Conservation (phyloP, 345 rosid genomes). For the Syzygium grande region DNA sequence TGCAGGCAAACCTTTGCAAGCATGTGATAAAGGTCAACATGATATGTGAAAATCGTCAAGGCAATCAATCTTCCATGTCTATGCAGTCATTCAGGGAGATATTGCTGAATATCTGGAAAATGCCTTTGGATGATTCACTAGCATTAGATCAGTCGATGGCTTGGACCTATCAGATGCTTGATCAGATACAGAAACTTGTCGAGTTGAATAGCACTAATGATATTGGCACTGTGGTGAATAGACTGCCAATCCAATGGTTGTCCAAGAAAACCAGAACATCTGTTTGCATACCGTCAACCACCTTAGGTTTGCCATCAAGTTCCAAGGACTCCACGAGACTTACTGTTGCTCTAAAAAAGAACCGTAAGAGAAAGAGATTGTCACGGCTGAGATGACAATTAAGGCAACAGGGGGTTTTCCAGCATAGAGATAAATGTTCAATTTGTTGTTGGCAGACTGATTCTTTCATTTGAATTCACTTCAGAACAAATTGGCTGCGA, state of each 20-base stretch:
- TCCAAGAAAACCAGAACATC: slow-evolving; percentile 73
- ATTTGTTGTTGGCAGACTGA: background rate
- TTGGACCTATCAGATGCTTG: slow-evolving; percentile 68
- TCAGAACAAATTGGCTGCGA: background rate
- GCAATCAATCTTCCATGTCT: slow-evolving; percentile 55
- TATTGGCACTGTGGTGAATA: slow-evolving; percentile 51
- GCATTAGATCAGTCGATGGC: slow-evolving; percentile 64
- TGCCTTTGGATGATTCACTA: slow-evolving; percentile 73
- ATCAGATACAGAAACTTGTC: slow-evolving; percentile 70
- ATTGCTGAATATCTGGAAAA: slow-evolving; percentile 40
- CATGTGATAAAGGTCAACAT: slow-evolving; percentile 83
- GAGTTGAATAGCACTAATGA: slow-evolving; percentile 45
- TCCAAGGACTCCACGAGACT: slow-evolving; percentile 13
- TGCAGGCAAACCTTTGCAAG: slow-evolving; percentile 93
- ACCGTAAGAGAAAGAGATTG: slow-evolving; percentile 36
- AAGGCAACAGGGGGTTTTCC: background rate
- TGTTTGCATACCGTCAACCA: slow-evolving; percentile 62
- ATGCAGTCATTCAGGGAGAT: slow-evolving; percentile 49
- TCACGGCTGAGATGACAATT: slow-evolving; percentile 32
- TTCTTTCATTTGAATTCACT: background rate
- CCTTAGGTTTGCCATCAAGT: slow-evolving; percentile 23
- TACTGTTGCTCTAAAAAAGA: slow-evolving; percentile 14
- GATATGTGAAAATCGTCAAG: slow-evolving; percentile 36
- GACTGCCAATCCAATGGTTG: slow-evolving; percentile 68
- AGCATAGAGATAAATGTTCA: background rate